Evolutionary conservation across 2,329 filamentous ascomycete species (phyloP), one percentile per base, ranked within the genome.

Genomic region (Phyllosticta citribraziliensis): DNA sequence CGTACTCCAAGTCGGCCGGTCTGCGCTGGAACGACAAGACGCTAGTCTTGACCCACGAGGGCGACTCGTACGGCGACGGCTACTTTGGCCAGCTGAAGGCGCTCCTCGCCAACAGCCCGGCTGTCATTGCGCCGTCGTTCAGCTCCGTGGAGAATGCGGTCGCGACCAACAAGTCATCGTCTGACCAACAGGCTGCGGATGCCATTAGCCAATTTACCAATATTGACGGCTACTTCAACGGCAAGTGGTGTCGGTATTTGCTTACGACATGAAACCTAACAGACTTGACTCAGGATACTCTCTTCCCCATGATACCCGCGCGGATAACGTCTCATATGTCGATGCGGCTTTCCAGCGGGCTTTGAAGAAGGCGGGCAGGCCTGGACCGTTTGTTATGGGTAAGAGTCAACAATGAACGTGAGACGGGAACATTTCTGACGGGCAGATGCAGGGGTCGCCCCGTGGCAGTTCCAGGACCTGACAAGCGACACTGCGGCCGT

Each of bases 391-490:
- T 66, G 73, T 75, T 58, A 73, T 73, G 70, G 64, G 71, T 73
- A 63, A 68, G 70, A 27, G 30, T 30, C 17, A 5, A 12, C 17
- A 30, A 22, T 27, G 20, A 35, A 47, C 40, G 4, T 47, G 40
- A 47, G 40, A 55, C 35, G 9, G 20, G 27, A 22, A 12, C 63
- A 63, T 62, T 57, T 35, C 47, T 55, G 27, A 61, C 61, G 56
- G 35, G 11, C 6, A 17, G 57, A 52, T 56, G 22, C 64, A 73
- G 72, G 70, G 47, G 68, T 75, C 56, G 74, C 73, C 11, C 73
- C 73, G 22, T 75, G 72, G 72, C 73, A 74, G 65, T 75, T 69
- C 69, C 72, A 74, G 65, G 70, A 74, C 62, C 69, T 73, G 55
- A 68, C 73, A 67, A 66, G 70, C 62, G 70, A 70, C 63, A 70